Base-by-base conservation (phyloP, 768 basidiomycete genomes). In the Amanita inopinata region DNA sequence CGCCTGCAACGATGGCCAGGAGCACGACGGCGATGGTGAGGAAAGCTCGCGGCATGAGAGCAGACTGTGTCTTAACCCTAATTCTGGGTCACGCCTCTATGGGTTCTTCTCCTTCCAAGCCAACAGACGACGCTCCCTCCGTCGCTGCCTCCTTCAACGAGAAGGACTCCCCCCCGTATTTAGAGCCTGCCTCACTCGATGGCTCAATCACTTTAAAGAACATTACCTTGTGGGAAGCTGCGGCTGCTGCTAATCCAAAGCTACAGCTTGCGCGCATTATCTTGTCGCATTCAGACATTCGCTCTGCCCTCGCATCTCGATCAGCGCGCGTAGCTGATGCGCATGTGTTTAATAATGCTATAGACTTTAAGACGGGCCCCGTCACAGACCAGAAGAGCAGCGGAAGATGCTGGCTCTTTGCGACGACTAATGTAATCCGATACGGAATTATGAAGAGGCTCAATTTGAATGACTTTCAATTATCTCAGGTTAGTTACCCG, bases 381-480 rank as follows among this genome's bases (percentile, higher is more conserved):
- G 66, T 92, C 49, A 92, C 89, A 9, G 76, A 83, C 61, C 91
- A 94, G 74, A 84, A 80, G 64, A 78, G 72, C 56, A 86, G 82
- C 45, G 93, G 93, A 0, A 70, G 93, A 35, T 98, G 93, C 66
- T 98, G 94, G 93, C 69, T 96, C 5, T 97, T 97, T 58, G 87
- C 92, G 2, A 86, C 88, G 5, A 92, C 89, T 48, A 89, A 90
- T 60, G 74, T 90, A 18, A 67, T 91, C 46, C 71, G 92, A 3
- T 85, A 87, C 62, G 74, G 79, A 39, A 70, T 92, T 50, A 86
- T 89, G 78, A 84, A 84, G 71, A 78, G 78, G 53, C 72, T 91
- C 49, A 85, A 83, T 55, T 66, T 97, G 31, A 79, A 75, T 46
- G 87, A 94, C 31, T 94, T 97, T 63, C 80, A 98, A 63, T 76